phyloP scores from a whole-genome alignment of 192 early-diverging fungal species.

The Allomyces javanicus region DNA sequence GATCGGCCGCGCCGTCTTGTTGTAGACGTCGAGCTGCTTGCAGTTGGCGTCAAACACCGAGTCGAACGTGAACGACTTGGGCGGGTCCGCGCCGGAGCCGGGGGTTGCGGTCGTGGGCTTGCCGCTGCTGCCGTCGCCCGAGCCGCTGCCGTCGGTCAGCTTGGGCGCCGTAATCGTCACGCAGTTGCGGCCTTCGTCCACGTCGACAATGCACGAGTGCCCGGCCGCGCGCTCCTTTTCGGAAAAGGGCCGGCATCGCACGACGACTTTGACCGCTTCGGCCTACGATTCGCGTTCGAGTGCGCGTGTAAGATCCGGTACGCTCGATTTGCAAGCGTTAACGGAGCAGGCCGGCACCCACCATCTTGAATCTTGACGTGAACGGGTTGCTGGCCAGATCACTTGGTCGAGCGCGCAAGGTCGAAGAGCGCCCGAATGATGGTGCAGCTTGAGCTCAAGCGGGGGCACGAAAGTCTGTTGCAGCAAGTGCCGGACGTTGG shows the following conservation, averaged over 20 bases:
- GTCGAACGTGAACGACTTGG: constrained; percentile 52
- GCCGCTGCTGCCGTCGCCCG: neutral
- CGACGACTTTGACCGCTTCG: constrained; percentile 34
- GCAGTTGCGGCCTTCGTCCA: constrained; percentile 22
- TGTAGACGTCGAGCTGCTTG: constrained; percentile 47
- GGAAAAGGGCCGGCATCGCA: constrained; percentile 39
- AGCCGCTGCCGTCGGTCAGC: neutral
- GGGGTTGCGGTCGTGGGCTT: neutral
- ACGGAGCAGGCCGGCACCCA: too few species aligned
- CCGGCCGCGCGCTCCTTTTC: constrained; percentile 38
- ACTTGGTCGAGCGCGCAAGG: too few species aligned
- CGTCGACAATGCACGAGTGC: constrained; percentile 27
- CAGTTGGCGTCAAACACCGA: constrained; percentile 48
- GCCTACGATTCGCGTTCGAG: neutral
- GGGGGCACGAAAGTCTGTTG: too few species aligned
- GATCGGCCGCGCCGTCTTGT: constrained; percentile 45
- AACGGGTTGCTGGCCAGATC: too few species aligned
- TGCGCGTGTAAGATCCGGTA: too few species aligned
- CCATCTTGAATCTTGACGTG: too few species aligned
- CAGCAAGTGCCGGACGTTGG: too few species aligned
- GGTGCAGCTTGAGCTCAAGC: too few species aligned
- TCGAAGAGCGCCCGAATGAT: too few species aligned
- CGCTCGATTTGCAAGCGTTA: too few species aligned
- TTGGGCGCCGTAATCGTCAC: constrained; percentile 26
- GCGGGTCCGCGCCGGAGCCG: constrained; percentile 8